Base-by-base conservation (phyloP, 2,329 filamentous ascomycete species). In the Claviceps fusiformis region DNA sequence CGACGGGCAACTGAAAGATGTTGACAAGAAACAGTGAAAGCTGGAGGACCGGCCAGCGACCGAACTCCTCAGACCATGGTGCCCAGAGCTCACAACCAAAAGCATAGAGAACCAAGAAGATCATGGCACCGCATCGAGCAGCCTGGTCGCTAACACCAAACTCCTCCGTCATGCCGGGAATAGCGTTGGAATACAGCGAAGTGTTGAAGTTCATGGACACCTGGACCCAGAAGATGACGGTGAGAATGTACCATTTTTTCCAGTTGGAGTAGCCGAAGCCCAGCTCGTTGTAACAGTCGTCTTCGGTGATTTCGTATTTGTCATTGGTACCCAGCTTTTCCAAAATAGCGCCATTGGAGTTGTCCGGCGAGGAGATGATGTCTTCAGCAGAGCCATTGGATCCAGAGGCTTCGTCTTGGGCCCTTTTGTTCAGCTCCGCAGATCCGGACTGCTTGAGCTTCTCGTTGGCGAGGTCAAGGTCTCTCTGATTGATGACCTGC, bases 51-150 rank as follows among this genome's bases (percentile, higher is more conserved):
- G 84, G 84, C 73, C 83, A 86, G 52, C 89, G 81, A 24, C 89
- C 89, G 52, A 92, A 75, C 63, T 93, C 89, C 67, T 95, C 89
- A 49, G 82, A 87, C 86, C 88, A 93, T 0, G 89, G 89, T 0
- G 89, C 89, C 89, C 89, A 93, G 0, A 92, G 76, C 68, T 93
- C 89, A 67, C 89, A 93, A 41, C 89, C 89, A 65, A 93, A 91
- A 43, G 87, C 88, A 67, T 95, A 93, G 2, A 83, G 69, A 52
- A 93, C 77, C 44, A 95, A 71, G 71, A 92, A 93, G 59, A 90
- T 80, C 71, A 87, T 85, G 57, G 87, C 86, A 65, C 88, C 88
- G 55, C 81, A 79, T 54, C 87, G 80, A 5, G 84, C 87, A 4
- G 79, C 81, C 67, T 89, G 85, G 33, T 73, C 72, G 58, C 82